Evolutionary conservation across 805 yeast species (phyloP).

Genomic region (Vanderwaltozyma yarrowii): DNA sequence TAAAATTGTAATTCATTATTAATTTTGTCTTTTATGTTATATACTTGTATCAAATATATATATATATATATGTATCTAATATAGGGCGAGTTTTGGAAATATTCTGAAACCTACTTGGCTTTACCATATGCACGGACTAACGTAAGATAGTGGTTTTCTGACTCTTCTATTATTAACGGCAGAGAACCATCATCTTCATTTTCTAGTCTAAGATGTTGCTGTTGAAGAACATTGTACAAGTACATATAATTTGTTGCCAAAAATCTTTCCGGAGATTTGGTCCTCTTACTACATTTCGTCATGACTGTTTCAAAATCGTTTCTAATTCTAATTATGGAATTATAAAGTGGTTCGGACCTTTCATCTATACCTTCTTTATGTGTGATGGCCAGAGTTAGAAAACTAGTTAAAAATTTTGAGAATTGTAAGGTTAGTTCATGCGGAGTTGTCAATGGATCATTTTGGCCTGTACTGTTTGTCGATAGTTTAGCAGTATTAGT

Average conservation of each 20-base stretch:
- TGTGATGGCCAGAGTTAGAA: conserved; percentile 45
- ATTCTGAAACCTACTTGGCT: background rate
- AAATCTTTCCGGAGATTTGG: conserved; percentile 54
- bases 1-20: no score
- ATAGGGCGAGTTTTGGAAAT: no score
- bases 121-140: conserved; percentile 27
- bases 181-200: conserved; percentile 4
- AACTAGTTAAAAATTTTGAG: conserved; percentile 59
- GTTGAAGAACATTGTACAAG: conserved; percentile 23
- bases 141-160: conserved; percentile 21
- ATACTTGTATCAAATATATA: no score
- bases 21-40: no score
- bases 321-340: conserved; percentile 56
- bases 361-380: conserved; percentile 24
- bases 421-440: conserved; percentile 70
- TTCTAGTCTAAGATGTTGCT: conserved; percentile 10
- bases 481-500: conserved; percentile 25
- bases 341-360: conserved; percentile 59
- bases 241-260: conserved; percentile 45
- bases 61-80: no score
- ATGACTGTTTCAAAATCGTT: conserved; percentile 72
- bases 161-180: conserved; percentile 21
- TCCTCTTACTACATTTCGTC: conserved; percentile 53
- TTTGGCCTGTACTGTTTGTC: conserved; percentile 12
- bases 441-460: conserved; percentile 33